Conservation (phyloP, 768 basidiomycete species). For the Tricholoma flavovirens region DNA sequence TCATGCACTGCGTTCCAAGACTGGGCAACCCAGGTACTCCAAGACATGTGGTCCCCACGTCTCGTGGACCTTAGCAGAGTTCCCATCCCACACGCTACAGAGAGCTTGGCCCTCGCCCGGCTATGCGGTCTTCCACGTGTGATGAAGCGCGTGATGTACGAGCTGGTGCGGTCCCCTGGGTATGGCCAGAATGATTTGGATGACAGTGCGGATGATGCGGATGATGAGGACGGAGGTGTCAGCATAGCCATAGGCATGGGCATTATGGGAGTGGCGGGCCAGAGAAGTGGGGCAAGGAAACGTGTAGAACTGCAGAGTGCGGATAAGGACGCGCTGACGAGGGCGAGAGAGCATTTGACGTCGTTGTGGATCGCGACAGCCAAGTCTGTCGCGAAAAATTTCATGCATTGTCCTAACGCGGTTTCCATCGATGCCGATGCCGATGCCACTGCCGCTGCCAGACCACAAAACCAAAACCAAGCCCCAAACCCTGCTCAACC, state of each 20-base stretch:
- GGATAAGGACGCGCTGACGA: slow-evolving; percentile 7
- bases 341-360: slow-evolving; percentile 11
- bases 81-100: slow-evolving; percentile 20
- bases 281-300: too few relatives aligned
- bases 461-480: too few relatives aligned
- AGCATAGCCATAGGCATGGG: too few relatives aligned
- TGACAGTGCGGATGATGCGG: background rate
- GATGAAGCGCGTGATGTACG: slow-evolving; percentile 31
- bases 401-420: background rate
- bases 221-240: background rate
- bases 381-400: background rate
- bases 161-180: slow-evolving; percentile 23
- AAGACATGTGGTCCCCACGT: slow-evolving; percentile 25
- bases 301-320: background rate
- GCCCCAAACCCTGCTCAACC: background rate
- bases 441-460: background rate
- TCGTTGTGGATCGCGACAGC: slow-evolving; percentile 6
- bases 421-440: too few relatives aligned
- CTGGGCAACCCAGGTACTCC: slow-evolving; percentile 24
- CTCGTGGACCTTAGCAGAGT: slow-evolving; percentile 17
- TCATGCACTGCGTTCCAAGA: slow-evolving; percentile 20
- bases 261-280: background rate
- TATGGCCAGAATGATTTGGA: slow-evolving; percentile 18
- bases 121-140: slow-evolving; percentile 20
- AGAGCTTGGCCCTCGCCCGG: slow-evolving; percentile 26